These are phyloP conservation scores for Cercospora sp. DNA, from an alignment of 2,329 filamentous ascomycete genomes.

Conservation along the genomic window DNA sequence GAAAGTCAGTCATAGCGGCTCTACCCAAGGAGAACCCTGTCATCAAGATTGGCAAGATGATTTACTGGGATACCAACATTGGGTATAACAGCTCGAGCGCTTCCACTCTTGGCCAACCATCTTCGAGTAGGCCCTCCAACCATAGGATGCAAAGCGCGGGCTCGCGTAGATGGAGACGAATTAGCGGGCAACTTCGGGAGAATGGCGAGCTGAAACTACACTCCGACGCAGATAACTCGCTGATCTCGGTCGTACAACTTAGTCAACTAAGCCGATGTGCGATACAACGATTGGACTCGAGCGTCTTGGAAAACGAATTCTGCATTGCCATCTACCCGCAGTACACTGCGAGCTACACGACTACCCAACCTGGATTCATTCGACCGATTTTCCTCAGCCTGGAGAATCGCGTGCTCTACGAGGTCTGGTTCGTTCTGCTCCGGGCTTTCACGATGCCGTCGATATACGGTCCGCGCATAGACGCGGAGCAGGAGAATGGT, in stretches of 20 bases:
- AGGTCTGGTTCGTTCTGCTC: conserved; percentile 93
- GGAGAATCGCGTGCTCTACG: conserved; percentile 85
- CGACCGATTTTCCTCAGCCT: conserved; percentile 87
- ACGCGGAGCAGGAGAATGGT: conserved; percentile 27
- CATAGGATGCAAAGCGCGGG: conserved; percentile 58
- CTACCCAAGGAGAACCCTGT: conserved; percentile 72
- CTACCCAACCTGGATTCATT: conserved; percentile 65
- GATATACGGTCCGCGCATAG: conserved; percentile 65
- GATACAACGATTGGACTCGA: conserved; percentile 84
- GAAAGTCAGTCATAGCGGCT: conserved; percentile 50
- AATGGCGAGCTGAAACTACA: conserved; percentile 92
- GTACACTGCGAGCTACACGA: conserved; percentile 73
- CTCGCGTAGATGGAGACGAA: conserved; percentile 74
- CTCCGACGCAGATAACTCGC: conserved; percentile 76
- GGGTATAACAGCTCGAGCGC: conserved; percentile 49
- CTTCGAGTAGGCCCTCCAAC: conserved; percentile 47
- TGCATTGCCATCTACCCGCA: conserved; percentile 95
- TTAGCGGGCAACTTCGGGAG: conserved; percentile 91
- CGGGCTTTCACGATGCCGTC: conserved; percentile 91
- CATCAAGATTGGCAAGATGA: conserved; percentile 76
- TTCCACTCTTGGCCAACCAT: conserved; percentile 24
- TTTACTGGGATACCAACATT: conserved; percentile 74
- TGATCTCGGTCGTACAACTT: conserved; percentile 81
- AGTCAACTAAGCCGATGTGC: conserved; percentile 86
- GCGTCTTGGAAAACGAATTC: conserved; percentile 87